Evolutionary conservation across 2,329 filamentous ascomycete species (phyloP).

Genomic region (Colletotrichum scovillei): DNA sequence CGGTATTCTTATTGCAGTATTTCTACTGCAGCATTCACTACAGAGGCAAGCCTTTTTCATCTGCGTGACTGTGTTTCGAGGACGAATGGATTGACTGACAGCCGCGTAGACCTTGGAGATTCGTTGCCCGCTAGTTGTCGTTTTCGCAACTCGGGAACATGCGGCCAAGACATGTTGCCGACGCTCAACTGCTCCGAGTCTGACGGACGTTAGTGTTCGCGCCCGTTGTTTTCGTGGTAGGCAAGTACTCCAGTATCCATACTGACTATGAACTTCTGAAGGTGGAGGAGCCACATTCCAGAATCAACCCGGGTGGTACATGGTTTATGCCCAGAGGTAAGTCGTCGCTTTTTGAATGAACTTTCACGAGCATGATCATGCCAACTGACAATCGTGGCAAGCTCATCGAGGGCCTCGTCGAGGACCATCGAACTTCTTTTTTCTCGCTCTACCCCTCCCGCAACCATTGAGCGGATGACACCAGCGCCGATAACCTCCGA

Average conservation of each 20-base stretch:
- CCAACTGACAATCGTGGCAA: too few species aligned
- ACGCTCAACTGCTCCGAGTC: slow-evolving; percentile 35
- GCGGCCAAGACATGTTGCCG: slow-evolving; percentile 31
- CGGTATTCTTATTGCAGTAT: too few species aligned
- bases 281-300: too few species aligned
- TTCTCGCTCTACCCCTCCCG: slow-evolving; percentile 7
- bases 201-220: slow-evolving; percentile 36
- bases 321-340: too few species aligned
- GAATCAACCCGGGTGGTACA: too few species aligned
- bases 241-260: slow-evolving; percentile 68
- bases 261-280: slow-evolving; percentile 73
- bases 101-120: slow-evolving; percentile 14
- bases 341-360: too few species aligned
- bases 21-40: too few species aligned
- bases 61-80: too few species aligned
- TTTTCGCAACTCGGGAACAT: slow-evolving; percentile 26
- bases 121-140: slow-evolving; percentile 35
- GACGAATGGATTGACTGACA: too few species aligned
- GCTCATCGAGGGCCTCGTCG: slow-evolving; percentile 13
- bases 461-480: slow-evolving; percentile 32
- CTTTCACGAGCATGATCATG: too few species aligned
- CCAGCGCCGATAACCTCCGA: slow-evolving; percentile 18
- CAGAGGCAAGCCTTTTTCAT: too few species aligned
- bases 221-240: slow-evolving; percentile 19
- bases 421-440: not conserved